Percentiles rank a stretch among this genome's conserved stretches.
These are phyloP conservation scores for Auricularia cornea DNA, from an alignment of 768 basidiomycete species.

Conservation along the genomic window DNA sequence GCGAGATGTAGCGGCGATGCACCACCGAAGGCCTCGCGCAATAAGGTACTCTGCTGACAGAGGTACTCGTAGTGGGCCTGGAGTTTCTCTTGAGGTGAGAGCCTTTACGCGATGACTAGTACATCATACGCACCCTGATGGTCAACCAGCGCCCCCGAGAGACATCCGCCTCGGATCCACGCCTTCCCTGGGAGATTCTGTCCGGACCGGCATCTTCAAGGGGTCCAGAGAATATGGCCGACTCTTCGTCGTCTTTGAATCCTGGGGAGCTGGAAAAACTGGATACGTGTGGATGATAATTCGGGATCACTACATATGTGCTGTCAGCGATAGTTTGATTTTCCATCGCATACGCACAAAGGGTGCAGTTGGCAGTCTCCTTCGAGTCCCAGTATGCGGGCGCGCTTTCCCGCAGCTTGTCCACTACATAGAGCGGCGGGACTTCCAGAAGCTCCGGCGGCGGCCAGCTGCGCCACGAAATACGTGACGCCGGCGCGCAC, in stretches of 20 bases:
- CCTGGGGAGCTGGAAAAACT: not conserved
- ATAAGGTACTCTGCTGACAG: constrained; percentile 68
- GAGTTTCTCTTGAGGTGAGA: no score
- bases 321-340: not conserved
- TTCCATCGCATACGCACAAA: not conserved
- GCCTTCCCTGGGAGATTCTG: not conserved
- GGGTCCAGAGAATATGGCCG: not conserved
- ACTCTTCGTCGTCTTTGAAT: not conserved
- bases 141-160: not conserved
- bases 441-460: not conserved
- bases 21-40: constrained; percentile 64
- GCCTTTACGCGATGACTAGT: no score
- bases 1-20: constrained; percentile 54
- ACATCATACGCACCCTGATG: not conserved
- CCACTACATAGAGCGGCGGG: not conserved
- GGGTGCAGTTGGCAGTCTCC: not conserved
- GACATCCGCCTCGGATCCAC: not conserved
- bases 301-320: not conserved
- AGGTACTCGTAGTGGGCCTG: constrained; percentile 79
- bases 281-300: not conserved
- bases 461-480: not conserved
- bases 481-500: not conserved
- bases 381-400: not conserved
- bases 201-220: not conserved
- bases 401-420: not conserved